Evolutionary conservation across 202 grass and related monocot genomes (phyloP).

Genomic region (Carex arenaria): DNA sequence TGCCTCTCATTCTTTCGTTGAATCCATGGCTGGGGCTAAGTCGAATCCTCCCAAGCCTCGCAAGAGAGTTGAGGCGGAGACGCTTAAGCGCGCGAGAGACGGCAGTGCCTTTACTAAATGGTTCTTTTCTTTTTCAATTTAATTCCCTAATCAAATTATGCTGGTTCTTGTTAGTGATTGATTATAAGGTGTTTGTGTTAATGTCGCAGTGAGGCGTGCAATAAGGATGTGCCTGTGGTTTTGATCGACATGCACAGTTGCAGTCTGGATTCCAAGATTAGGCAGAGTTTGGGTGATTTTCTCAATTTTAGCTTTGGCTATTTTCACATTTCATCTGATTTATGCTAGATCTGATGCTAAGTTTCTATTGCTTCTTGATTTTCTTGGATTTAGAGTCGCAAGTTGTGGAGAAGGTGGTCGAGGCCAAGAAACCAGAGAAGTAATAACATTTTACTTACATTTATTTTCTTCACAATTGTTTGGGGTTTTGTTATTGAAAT

Average conservation of each 20-base stretch:
- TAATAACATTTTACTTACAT: neutral
- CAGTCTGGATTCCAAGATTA: slow-evolving; percentile 70
- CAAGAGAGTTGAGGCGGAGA: slow-evolving; percentile 38
- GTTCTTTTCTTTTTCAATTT: neutral
- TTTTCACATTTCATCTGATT: neutral
- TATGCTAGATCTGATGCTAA: neutral
- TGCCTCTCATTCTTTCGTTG: neutral
- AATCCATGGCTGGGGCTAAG: slow-evolving; percentile 18
- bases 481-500: neutral
- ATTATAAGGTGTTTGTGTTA: neutral
- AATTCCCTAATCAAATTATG: neutral
- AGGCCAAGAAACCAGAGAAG: slow-evolving; percentile 44
- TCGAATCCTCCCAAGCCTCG: slow-evolving; percentile 30
- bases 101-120: slow-evolving; percentile 66
- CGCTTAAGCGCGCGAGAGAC: slow-evolving; percentile 60
- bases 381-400: slow-evolving; percentile 42
- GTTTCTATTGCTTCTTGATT: neutral
- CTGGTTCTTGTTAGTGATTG: neutral
- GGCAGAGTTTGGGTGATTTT: slow-evolving; percentile 40
- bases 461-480: neutral
- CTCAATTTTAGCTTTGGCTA: neutral
- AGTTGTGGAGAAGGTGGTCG: slow-evolving; percentile 65
- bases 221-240: slow-evolving; percentile 71
- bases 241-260: slow-evolving; percentile 96
- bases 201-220: slow-evolving; percentile 61